Conservation (phyloP, 257 asterid species). For the Coffea eugenioides region DNA sequence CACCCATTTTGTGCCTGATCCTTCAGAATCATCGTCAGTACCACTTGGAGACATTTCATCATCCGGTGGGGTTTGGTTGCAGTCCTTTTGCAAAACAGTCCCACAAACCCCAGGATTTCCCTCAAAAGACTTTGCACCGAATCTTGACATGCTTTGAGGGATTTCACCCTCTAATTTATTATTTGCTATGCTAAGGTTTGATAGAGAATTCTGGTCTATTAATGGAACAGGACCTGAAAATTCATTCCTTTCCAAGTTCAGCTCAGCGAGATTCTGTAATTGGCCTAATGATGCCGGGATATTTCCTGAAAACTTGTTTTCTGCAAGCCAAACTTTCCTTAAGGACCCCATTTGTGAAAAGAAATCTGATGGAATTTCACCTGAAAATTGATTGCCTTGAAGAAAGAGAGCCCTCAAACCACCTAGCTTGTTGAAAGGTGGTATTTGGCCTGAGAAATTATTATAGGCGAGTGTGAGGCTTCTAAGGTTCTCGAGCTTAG, state of each 20-base stretch:
- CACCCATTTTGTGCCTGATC: constrained; percentile 51
- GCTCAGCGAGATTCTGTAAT: constrained; percentile 32
- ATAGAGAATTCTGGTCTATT: constrained; percentile 40
- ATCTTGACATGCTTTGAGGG: constrained; percentile 51
- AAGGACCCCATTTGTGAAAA: constrained; percentile 52
- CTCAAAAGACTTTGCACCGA: constrained; percentile 40
- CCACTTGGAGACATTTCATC: background rate
- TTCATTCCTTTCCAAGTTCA: constrained; percentile 45
- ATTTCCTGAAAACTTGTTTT: constrained; percentile 54
- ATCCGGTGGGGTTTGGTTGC: constrained; percentile 17
- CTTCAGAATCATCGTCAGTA: constrained; percentile 8
- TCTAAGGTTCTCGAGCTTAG: constrained; percentile 43
- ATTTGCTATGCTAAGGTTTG: constrained; percentile 35
- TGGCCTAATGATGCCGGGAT: constrained; percentile 52
- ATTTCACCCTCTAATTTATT: constrained; percentile 72
- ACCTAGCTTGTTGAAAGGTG: constrained; percentile 50
- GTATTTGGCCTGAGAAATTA: constrained; percentile 54
- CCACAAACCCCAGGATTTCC: constrained; percentile 72
- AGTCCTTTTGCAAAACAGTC: constrained; percentile 31
- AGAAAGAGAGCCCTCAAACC: constrained; percentile 50
- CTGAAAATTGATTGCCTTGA: constrained; percentile 49
- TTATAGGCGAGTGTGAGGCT: constrained; percentile 55
- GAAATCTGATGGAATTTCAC: constrained; percentile 48
- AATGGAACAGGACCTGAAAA: constrained; percentile 63
- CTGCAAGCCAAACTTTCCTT: constrained; percentile 46